phyloP scores from a whole-genome alignment of 345 rosid genomes.

The Aquilaria sinensis region DNA sequence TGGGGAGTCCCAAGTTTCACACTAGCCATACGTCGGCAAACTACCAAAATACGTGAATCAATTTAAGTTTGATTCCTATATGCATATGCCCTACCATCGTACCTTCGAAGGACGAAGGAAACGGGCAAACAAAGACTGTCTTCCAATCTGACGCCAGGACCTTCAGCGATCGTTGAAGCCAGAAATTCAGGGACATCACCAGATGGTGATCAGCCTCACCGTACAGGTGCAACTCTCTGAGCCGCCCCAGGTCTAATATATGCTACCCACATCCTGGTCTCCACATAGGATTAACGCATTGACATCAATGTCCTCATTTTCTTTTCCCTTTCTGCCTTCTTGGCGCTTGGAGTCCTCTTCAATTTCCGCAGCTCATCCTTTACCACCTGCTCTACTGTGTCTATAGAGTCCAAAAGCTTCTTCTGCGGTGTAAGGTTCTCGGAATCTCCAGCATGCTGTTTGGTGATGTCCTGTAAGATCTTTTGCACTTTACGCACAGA shows the following conservation, averaged over 20 bases:
- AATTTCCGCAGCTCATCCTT: constrained; percentile 62
- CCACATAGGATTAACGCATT: constrained; percentile 37
- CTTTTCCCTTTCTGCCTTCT: constrained; percentile 52
- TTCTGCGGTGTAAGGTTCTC: constrained; percentile 83
- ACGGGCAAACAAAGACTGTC: not conserved
- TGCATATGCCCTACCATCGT: too few species aligned
- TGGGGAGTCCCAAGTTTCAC: too few species aligned
- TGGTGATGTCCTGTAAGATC: constrained; percentile 46
- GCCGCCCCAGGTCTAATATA: not conserved
- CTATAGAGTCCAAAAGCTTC: constrained; percentile 75
- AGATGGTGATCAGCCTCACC: constrained; percentile 10
- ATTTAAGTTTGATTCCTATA: too few species aligned
- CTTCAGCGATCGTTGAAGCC: constrained; percentile 14
- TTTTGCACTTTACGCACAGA: constrained; percentile 46
- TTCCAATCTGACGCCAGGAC: not conserved
- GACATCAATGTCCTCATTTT: constrained; percentile 71
- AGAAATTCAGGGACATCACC: constrained; percentile 5
- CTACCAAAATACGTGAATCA: too few species aligned
- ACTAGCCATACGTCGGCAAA: too few species aligned
- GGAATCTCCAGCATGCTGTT: constrained; percentile 32
- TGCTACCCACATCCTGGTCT: not conserved
- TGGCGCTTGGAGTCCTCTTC: constrained; percentile 67
- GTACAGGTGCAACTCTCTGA: not conserved
- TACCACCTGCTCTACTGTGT: constrained; percentile 68
- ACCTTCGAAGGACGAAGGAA: constrained; percentile 7